Base-by-base conservation (phyloP, 192 early-diverging fungal genomes). In the Podochytrium sp. region DNA sequence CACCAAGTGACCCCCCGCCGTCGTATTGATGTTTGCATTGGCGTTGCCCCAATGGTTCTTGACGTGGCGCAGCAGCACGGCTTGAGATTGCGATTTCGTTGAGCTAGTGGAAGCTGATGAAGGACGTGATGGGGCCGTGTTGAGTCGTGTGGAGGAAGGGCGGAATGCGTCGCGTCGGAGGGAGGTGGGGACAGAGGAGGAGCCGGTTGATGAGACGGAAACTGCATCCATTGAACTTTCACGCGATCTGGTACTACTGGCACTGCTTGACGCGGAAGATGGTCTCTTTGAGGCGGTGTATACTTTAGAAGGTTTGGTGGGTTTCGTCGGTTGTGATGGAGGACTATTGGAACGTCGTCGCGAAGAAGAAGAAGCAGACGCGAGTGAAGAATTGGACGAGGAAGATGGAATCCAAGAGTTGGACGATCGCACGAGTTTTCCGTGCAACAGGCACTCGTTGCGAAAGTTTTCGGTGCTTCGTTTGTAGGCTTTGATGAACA, bases 391-490 rank as follows among this genome's bases (percentile, higher is more conserved):
- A n/a, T n/a, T n/a, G n/a, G n/a, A n/a, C 14, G 71, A 58, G 0
- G 71, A 39, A 16, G 57, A 42, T 1, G 71, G 30, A 5, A 50
- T 43, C 71, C 71, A 72, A 20, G 71, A 38, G 27, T 40, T 61
- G 7, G 58, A 2, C 7, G 71, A 25, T 59, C 40, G 20, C 5
- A 3, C 25, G 42, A 72, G 57, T 10, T 38, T 42, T 7, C 63
- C 73, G 10, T 33, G 20, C 25, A 39, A 23, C 2, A 74, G 33
- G 62, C 63, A 66, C 1, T 65, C 63, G 5, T 65, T 47, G 37
- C 40, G 65, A 40, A 65, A 74, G 20, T 55, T 74, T 33, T 74
- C 73, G 7, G 73, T 74, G 3, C 66, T 60, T 6, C 73, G 30
- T 53, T 74, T 74, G 62, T 74, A 74, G 20, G 10, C 29, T 50